phyloP scores from a whole-genome alignment of 2,329 filamentous ascomycete genomes.

The Dissoconium aciculare region DNA sequence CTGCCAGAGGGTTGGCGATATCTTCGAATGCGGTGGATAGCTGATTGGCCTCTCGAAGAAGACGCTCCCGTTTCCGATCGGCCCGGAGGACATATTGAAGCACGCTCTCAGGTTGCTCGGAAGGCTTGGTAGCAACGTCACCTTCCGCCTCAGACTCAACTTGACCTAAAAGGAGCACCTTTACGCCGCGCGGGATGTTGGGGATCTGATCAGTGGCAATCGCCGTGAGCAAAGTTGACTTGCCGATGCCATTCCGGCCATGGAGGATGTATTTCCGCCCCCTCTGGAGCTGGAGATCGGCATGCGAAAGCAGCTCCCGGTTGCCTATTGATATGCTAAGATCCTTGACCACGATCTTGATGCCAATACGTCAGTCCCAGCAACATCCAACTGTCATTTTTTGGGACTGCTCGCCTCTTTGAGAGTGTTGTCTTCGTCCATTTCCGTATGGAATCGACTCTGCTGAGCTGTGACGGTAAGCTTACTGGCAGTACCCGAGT shows the following conservation, averaged over 20 bases:
- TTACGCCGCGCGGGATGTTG: slow-evolving; percentile 51
- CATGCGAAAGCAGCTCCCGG: slow-evolving; percentile 53
- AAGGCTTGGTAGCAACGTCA: slow-evolving; percentile 3
- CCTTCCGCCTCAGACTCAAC: slow-evolving; percentile 29
- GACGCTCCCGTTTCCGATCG: slow-evolving; percentile 11
- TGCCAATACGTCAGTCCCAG: slow-evolving; percentile 2
- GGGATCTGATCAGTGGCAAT: slow-evolving; percentile 67
- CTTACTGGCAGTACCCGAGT: slow-evolving; percentile 3
- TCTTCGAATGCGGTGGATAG: slow-evolving; percentile 9
- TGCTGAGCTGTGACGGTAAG: slow-evolving; percentile 14
- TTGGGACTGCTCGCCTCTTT: slow-evolving; percentile 10
- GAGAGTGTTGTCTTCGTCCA: slow-evolving; percentile 12
- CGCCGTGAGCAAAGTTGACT: slow-evolving; percentile 62
- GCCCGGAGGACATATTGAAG: slow-evolving; percentile 15
- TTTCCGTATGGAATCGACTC: slow-evolving; percentile 14
- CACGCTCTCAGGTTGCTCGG: slow-evolving; percentile 10
- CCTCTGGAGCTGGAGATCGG: slow-evolving; percentile 55
- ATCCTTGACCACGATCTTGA: slow-evolving; percentile 43
- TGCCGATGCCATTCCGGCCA: slow-evolving; percentile 69
- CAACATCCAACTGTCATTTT: no score
- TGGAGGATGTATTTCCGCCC: slow-evolving; percentile 63
- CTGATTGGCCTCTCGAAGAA: slow-evolving; percentile 9
- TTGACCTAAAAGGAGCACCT: slow-evolving; percentile 56
- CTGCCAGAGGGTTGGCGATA: slow-evolving; percentile 5
- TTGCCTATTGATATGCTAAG: slow-evolving; percentile 50